phyloP scores from a whole-genome alignment of 2,329 filamentous ascomycete genomes.

The Pestalotiopsis sp. region DNA sequence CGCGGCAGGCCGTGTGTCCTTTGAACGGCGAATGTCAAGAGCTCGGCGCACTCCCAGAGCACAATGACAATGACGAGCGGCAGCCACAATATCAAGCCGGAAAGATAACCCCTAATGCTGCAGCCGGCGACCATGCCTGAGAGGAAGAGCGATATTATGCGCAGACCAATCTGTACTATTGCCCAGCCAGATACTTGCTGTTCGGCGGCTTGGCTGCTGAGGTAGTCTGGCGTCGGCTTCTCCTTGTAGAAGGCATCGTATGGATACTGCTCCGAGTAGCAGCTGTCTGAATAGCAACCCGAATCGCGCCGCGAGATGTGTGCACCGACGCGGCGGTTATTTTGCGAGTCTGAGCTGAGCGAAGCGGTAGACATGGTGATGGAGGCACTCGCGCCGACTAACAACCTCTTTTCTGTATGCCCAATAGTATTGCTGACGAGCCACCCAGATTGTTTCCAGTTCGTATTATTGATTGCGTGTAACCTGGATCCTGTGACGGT shows the following conservation, averaged over 20 bases:
- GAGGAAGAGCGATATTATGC: conserved; percentile 10
- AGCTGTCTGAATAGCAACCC: background rate
- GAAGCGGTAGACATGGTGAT: conserved; percentile 3
- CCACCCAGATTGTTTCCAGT: background rate
- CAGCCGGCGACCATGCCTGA: conserved; percentile 5
- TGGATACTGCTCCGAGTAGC: background rate
- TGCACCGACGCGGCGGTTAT: background rate
- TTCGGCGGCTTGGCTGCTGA: too few species aligned
- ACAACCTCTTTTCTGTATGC: background rate
- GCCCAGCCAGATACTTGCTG: conserved; percentile 3
- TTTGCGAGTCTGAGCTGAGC: conserved; percentile 1
- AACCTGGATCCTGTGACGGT: background rate
- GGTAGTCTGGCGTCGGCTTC: conserved; percentile 4
- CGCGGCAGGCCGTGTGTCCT: conserved; percentile 8
- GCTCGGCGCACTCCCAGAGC: conserved; percentile 10
- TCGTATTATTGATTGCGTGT: background rate
- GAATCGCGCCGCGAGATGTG: background rate
- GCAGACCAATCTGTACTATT: conserved; percentile 6
- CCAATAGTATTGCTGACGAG: background rate
- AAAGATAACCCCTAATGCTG: conserved; percentile 8
- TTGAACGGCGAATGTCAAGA: conserved; percentile 5
- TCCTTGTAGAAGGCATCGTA: conserved; percentile 7
- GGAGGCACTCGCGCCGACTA: background rate
- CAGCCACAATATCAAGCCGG: conserved; percentile 9
- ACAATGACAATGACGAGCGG: conserved; percentile 6